Evolutionary conservation across 345 rosid species (phyloP), one percentile per base, ranked within the genome.

Genomic region (Jatropha curcas): DNA sequence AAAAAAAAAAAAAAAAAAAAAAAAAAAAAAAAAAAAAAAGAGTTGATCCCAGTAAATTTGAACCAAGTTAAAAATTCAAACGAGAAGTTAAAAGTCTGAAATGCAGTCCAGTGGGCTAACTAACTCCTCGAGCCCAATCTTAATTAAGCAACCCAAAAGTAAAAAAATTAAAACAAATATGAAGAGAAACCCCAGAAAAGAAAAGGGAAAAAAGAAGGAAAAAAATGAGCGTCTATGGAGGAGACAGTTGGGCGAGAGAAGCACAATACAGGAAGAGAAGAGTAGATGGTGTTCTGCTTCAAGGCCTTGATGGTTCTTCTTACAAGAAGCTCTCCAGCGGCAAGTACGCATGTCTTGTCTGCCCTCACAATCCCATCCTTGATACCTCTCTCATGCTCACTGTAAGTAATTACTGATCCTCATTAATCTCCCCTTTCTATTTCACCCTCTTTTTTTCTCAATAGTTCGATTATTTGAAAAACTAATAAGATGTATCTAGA

Each of bases 181-280:
- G 45, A 13, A 45, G 22, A 31, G 57, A 28, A n/a, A 19, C n/a
- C 4, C 19, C 43, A 48, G 14, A 4, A 17, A 16, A 2, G 16
- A 45, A 3, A 17, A 3, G 20, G 37, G 30, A 28, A 28, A 16
- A 27, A 5, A 3, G 2, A 53, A 28, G 27, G 14, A 8, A 35
- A 20, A 51, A 58, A 66, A 86, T 86, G 88, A 84, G 90, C 58
- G 88, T 81, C 50, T 86, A 58, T 43, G 90, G 88, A 48, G 90
- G 88, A 55, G 90, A 87, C 67, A 83, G 88, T 53, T 83, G 87
- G 88, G 88, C 72, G 24, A 81, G 90, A 71, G 90, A 87, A 62
- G 85, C 85, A 17, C 84, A 79, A 34, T 31, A 64, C 75, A 71
- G 82, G 71, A 87, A 84, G 70, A 73, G 88, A 79, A 80, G 83